Conservation (phyloP, 208 protist genomes). For the Leishmania braziliensis region DNA sequence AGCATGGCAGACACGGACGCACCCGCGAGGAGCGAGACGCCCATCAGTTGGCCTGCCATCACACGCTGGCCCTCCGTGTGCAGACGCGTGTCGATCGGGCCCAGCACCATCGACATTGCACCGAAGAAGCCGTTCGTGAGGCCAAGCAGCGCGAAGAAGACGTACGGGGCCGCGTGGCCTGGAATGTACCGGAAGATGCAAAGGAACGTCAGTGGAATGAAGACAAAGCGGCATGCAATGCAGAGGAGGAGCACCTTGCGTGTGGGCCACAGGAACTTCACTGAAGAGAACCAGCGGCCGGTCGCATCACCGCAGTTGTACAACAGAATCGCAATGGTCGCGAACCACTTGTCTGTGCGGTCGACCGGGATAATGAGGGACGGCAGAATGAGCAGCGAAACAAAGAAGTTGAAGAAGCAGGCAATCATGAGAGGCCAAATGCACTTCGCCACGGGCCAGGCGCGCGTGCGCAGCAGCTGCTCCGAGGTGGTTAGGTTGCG, state of each 20-base stretch:
- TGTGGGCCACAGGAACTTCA: constrained; percentile 57
- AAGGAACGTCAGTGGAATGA: constrained; percentile 76
- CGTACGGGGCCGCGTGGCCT: constrained; percentile 52
- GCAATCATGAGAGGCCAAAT: constrained; percentile 67
- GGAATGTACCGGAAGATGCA: constrained; percentile 86
- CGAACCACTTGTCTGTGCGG: constrained; percentile 71
- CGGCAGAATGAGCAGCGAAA: constrained; percentile 80
- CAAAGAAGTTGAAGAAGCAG: constrained; percentile 78
- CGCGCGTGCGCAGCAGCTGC: constrained; percentile 52
- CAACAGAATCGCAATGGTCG: constrained; percentile 74
- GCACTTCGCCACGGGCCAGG: constrained; percentile 57
- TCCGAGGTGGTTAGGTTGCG: constrained; percentile 63
- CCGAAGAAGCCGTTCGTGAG: constrained; percentile 85
- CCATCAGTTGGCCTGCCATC: constrained; percentile 85
- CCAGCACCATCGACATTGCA: constrained; percentile 78
- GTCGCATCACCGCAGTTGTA: constrained; percentile 84
- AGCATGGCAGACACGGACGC: constrained; percentile 32
- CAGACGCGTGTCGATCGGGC: constrained; percentile 51
- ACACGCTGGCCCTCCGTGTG: constrained; percentile 70
- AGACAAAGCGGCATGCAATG: constrained; percentile 47
- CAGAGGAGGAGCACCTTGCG: constrained; percentile 51
- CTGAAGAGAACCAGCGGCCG: constrained; percentile 58
- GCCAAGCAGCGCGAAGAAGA: constrained; percentile 59
- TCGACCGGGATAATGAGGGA: constrained; percentile 73
- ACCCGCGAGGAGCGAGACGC: constrained; percentile 68